Base-by-base conservation (phyloP, 2,329 filamentous ascomycete genomes). In the Colletotrichum nymphaeae region DNA sequence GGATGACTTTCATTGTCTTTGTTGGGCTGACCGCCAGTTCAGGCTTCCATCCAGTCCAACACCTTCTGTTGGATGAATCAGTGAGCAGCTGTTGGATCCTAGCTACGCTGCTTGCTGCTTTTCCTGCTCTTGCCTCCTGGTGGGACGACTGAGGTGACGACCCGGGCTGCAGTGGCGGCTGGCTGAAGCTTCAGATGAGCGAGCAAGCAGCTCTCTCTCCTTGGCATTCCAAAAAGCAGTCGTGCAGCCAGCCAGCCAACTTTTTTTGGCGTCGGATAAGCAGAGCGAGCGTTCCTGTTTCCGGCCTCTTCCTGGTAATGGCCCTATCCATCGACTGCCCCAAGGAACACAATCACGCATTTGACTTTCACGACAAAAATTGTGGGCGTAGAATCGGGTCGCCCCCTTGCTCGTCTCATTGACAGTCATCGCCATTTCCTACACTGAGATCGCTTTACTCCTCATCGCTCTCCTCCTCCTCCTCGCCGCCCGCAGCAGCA, bases 401-500 rank as follows among this genome's bases (percentile, higher is more conserved):
- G 60, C 59, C 70, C 69, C 52, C 67, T 66, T 66, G 55, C 56
- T 72, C 57, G n/a, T 58, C 63, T 63, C 26, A 73, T 71, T 68
- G 65, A 70, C 68, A 68, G 58, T 66, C 72, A 65, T 57, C 56
- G 67, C 58, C 57, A 16, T 57, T 66, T 62, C 57, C 58, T 55
- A 46, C 30, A 32, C 42, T 67, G 49, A 8, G 62, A 24, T 55
- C 42, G 42, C 42, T 59, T 75, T 80, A 82, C 75, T 84, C 81
- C 46, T 83, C 82, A 66, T 84, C 82, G 74, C 80, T 82, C 52
- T 80, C 77, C 66, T 79, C 75, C 24, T 75, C 80, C 56, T 78
- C 78, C 60, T 77, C 82, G n/a, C 76, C 77, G 28, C 76, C 77
- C 63, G 75, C 77, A 3, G 71, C 75, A 16, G 80, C 82, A 65